phyloP scores from a whole-genome alignment of 495 filamentous ascomycete species.

The Xylaria telfairii region DNA sequence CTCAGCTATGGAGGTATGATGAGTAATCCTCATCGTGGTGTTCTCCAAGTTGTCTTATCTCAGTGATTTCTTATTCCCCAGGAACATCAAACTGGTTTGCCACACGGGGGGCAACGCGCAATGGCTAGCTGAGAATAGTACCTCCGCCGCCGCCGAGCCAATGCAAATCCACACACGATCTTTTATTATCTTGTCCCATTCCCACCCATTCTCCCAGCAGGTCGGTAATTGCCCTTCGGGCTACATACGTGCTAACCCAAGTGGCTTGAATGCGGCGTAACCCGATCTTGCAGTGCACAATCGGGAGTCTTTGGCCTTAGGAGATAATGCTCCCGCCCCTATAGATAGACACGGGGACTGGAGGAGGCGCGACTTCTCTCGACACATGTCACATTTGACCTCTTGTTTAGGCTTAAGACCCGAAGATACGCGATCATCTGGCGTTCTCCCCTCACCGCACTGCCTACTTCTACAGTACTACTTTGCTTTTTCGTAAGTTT shows the following conservation, averaged over 20 bases:
- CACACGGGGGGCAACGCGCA: not conserved
- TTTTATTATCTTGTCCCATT: not conserved
- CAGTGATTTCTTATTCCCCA: not conserved
- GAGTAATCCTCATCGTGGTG: not conserved
- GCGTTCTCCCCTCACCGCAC: not conserved
- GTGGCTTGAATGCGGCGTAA: constrained; percentile 40
- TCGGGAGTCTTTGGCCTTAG: constrained; percentile 24
- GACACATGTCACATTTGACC: not conserved
- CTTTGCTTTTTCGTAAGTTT: constrained; percentile 5
- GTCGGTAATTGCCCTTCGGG: constrained; percentile 1
- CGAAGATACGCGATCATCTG: not conserved
- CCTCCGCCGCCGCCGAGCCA: not conserved
- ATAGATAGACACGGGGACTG: not conserved
- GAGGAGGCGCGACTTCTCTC: not conserved
- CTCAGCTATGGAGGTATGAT: not conserved
- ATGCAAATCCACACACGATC: not conserved
- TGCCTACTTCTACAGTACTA: not conserved
- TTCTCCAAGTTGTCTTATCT: not conserved
- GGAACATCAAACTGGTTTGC: not conserved
- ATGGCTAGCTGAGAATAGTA: not conserved
- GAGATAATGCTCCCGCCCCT: not conserved
- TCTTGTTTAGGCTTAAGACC: not conserved
- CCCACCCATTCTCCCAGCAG: not conserved
- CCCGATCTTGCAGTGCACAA: constrained; percentile 43
- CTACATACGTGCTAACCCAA: not conserved